Conservation (phyloP, 2,329 filamentous ascomycete genomes). For the Domatiomyces globalis region DNA sequence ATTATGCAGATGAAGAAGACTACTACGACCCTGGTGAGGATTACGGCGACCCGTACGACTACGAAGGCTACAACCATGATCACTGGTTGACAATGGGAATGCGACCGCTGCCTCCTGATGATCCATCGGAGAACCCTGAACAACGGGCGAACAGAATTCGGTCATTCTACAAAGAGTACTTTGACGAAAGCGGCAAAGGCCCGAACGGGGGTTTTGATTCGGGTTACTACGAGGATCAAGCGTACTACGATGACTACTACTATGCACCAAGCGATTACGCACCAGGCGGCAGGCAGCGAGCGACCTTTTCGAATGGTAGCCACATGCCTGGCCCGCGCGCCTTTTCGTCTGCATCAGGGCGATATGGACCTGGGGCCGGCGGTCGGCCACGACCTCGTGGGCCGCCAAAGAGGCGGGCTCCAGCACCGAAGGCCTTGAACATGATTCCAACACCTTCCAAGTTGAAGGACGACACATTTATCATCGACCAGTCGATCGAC, state of each 20-base stretch:
- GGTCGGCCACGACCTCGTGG: conserved; percentile 28
- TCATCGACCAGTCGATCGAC: conserved; percentile 50
- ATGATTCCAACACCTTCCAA: conserved; percentile 75
- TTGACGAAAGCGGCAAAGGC: conserved; percentile 54
- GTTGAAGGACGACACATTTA: conserved; percentile 67
- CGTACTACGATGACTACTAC: conserved; percentile 50
- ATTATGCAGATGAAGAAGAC: conserved; percentile 5
- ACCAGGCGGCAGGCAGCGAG: conserved; percentile 14
- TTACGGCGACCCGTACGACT: conserved; percentile 9
- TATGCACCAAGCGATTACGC: conserved; percentile 21
- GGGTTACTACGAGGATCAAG: conserved; percentile 49
- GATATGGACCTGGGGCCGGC: conserved; percentile 24
- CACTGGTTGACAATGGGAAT: conserved; percentile 47
- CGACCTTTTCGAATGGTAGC: conserved; percentile 16
- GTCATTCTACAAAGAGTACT: conserved; percentile 99
- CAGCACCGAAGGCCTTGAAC: conserved; percentile 58
- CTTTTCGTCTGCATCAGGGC: conserved; percentile 48
- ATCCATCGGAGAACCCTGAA: conserved; percentile 80
- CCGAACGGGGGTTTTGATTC: conserved; percentile 55
- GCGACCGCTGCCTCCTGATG: conserved; percentile 75
- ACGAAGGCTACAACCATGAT: conserved; percentile 22
- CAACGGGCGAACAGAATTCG: conserved; percentile 89
- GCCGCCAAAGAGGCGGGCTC: conserved; percentile 42
- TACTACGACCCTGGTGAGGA: conserved; percentile 10
- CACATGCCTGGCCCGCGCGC: conserved; percentile 45